phyloP scores from a whole-genome alignment of 768 basidiomycete species.

The Suillus brevipes region DNA sequence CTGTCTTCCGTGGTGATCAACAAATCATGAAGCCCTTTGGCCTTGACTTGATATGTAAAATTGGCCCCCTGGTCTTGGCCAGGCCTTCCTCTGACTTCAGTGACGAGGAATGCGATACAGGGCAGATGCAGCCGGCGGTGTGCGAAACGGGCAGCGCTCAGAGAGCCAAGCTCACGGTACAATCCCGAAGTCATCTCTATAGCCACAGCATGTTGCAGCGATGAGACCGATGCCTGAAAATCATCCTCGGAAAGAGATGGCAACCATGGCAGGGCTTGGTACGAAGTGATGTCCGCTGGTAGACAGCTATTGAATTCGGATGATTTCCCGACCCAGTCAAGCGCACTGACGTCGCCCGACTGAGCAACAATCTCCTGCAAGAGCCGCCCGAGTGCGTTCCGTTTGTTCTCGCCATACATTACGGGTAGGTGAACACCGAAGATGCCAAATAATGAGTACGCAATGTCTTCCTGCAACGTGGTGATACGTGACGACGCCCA shows the following conservation, averaged over 20 bases:
- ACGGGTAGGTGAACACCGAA: not conserved
- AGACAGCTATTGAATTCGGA: constrained; percentile 19
- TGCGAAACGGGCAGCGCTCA: not conserved
- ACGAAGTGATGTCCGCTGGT: constrained; percentile 17
- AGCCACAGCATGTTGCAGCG: not conserved
- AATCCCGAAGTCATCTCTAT: not conserved
- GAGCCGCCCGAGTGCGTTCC: constrained; percentile 6
- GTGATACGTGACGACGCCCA: not conserved
- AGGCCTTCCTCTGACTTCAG: not conserved
- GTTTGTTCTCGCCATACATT: not conserved
- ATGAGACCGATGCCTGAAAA: not conserved
- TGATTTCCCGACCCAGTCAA: constrained; percentile 20
- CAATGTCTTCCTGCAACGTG: not conserved
- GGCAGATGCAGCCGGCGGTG: not conserved
- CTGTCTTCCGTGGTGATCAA: not conserved
- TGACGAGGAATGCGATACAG: not conserved
- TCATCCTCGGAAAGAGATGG: not conserved
- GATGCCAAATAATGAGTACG: not conserved
- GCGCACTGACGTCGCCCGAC: constrained; percentile 10
- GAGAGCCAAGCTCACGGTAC: not conserved
- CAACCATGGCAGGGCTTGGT: constrained; percentile 30
- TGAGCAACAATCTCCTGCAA: constrained; percentile 13
- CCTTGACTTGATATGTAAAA: not conserved
- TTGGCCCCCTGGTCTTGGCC: not conserved
- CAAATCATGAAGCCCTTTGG: not conserved